phyloP scores from a whole-genome alignment of 495 filamentous ascomycete genomes.

The Penicillium malachiteum region DNA sequence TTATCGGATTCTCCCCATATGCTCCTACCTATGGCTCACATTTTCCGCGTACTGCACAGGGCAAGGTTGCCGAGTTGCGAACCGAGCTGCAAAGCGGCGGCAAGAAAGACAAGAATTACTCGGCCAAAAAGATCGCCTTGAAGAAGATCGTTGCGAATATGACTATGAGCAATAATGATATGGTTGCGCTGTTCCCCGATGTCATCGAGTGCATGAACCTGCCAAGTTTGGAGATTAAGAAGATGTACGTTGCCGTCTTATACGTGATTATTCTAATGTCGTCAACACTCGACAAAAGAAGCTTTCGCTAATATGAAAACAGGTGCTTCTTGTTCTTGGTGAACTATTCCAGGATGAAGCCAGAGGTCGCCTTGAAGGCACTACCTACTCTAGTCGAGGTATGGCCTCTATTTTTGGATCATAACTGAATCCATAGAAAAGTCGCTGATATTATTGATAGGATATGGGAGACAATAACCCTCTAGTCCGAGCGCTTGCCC shows the following conservation, averaged over 20 bases:
- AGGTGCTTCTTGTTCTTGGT: slow-evolving; percentile 98
- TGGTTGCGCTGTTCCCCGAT: slow-evolving; percentile 96
- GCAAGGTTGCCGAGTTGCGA: slow-evolving; percentile 97
- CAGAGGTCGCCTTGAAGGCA: slow-evolving; percentile 90
- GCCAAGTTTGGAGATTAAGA: slow-evolving; percentile 95
- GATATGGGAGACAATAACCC: slow-evolving; percentile 95
- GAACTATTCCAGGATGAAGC: slow-evolving; percentile 93
- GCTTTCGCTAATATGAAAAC: slow-evolving; percentile 20
- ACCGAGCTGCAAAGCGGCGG: slow-evolving; percentile 88
- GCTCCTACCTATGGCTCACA: slow-evolving; percentile 34
- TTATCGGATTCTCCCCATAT: slow-evolving; percentile 35
- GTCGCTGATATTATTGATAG: slow-evolving; percentile 37
- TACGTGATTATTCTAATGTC: background rate
- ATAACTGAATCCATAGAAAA: background rate
- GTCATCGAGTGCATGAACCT: slow-evolving; percentile 93
- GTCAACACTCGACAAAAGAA: background rate
- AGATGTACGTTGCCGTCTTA: slow-evolving; percentile 70
- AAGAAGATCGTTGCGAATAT: slow-evolving; percentile 99
- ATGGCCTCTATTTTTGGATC: slow-evolving; percentile 25
- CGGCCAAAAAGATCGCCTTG: slow-evolving; percentile 94
- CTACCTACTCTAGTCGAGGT: slow-evolving; percentile 83
- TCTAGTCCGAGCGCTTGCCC: slow-evolving; percentile 85
- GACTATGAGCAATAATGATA: slow-evolving; percentile 99
- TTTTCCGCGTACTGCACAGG: slow-evolving; percentile 59
- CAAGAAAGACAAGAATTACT: slow-evolving; percentile 98